Evolutionary conservation across 225 moss, liverwort and hornwort genomes (phyloP), one percentile per base, ranked within the genome.

Genomic region (Sphagnum contortum): DNA sequence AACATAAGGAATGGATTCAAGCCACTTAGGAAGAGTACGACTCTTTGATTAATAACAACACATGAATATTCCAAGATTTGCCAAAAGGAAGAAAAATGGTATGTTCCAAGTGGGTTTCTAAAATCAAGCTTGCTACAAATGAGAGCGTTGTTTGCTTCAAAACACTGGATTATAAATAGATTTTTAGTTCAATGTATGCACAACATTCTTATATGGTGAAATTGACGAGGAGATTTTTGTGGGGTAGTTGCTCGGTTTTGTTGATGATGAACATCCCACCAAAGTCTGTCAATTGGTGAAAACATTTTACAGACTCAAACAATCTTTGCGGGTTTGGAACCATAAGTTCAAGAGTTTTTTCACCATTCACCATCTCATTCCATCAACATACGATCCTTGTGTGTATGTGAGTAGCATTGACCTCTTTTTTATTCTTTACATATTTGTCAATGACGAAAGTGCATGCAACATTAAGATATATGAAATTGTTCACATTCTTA

Each of bases 61-160:
- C 63, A 1, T 68, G 55, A 63, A 9, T 60, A 0, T 48, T 74
- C 14, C 46, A 8, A 2, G 0, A 44, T 2, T 45, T 69, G 3
- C 10, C 45, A 4, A 6, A 29, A 45, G 50, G 5, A 48, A 12
- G 58, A 13, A 63, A 64, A 0, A n/a, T 49, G 0, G n/a, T 74
- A 5, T 9, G 46, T 3, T 71, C 53, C 57, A 68, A 72, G 55
- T 72, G 50, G 76, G 49, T 72, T 2, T 76, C 44, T 13, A 64
- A 68, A 9, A 44, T 49, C 5, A 72, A 76, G 12, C 48, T 53
- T 3, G 52, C 61, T 12, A n/a, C 44, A 0, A 9, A 9, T 14
- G 71, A 68, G 2, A 29, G 4, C 3, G n/a, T 72, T 57, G 57
- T 12, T 2, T 45, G 63, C 2, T 60, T 62, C 44, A 76, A 76